phyloP scores from a whole-genome alignment of 1,284 basidiomycete genomes.

The Pyrrhoderma lamaoense region DNA sequence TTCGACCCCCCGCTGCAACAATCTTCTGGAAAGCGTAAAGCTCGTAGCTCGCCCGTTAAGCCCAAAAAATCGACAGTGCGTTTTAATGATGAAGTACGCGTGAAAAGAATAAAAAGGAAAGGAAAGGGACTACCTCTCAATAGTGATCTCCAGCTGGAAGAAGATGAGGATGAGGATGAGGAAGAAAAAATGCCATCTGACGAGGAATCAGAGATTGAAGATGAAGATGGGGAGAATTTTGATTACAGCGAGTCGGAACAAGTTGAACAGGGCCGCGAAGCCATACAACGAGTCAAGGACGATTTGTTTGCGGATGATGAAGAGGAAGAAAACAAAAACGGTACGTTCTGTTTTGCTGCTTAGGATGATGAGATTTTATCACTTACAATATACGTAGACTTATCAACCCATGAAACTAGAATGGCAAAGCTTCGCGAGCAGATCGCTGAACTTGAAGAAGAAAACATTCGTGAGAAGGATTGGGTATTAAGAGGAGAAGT shows the following conservation, averaged over 20 bases:
- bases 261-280: slow-evolving; percentile 28
- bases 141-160: slow-evolving; percentile 17
- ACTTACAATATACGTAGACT: slow-evolving; percentile 22
- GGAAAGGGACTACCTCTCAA: slow-evolving; percentile 52
- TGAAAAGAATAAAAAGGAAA: slow-evolving; percentile 67
- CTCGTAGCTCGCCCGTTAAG: slow-evolving; percentile 6
- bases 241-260: slow-evolving; percentile 20
- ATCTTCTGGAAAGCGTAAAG: slow-evolving; percentile 22
- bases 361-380: neutral
- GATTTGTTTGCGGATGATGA: slow-evolving; percentile 64
- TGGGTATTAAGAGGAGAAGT: slow-evolving; percentile 96
- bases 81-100: slow-evolving; percentile 75
- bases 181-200: slow-evolving; percentile 20
- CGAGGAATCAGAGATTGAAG: slow-evolving; percentile 24
- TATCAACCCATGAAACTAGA: slow-evolving; percentile 60
- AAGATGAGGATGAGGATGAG: slow-evolving; percentile 13
- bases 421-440: slow-evolving; percentile 54
- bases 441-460: slow-evolving; percentile 62
- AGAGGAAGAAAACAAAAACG: slow-evolving; percentile 31
- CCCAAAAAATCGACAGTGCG: slow-evolving; percentile 44
- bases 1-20: slow-evolving; percentile 48
- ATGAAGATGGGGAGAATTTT: slow-evolving; percentile 28
- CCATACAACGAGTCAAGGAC: slow-evolving; percentile 54
- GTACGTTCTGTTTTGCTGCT: slow-evolving; percentile 25
- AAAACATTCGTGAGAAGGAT: slow-evolving; percentile 67